Conservation (phyloP, 2,329 filamentous ascomycete genomes). For the Colletotrichum orchidophilum region DNA sequence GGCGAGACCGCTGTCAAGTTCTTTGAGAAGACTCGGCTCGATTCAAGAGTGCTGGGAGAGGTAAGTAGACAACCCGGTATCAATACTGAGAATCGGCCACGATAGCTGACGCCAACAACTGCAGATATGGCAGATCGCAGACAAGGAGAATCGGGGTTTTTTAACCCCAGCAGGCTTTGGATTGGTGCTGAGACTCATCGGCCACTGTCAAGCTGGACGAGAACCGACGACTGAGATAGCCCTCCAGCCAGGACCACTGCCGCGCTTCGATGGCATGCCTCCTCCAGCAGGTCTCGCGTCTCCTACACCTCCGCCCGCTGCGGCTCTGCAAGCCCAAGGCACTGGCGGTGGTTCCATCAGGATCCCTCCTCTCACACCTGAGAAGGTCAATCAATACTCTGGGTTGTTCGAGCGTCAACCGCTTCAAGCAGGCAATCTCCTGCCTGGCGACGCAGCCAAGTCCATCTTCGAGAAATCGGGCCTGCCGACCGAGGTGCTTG, state of each 20-base stretch:
- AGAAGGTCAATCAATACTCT: constrained; percentile 90
- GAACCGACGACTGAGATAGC: constrained; percentile 85
- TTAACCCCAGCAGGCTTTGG: constrained; percentile 93
- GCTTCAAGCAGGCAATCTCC: constrained; percentile 73
- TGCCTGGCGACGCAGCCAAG: constrained; percentile 88
- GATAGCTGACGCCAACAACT: constrained; percentile 13
- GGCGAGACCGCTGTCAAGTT: constrained; percentile 97
- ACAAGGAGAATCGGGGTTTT: constrained; percentile 94
- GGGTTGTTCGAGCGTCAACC: constrained; percentile 91
- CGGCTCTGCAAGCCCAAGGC: constrained; percentile 62
- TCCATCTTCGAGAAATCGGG: constrained; percentile 94
- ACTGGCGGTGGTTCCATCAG: constrained; percentile 77
- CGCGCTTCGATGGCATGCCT: constrained; percentile 84
- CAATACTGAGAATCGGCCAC: not conserved
- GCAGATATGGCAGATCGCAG: constrained; percentile 99
- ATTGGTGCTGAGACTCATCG: constrained; percentile 91
- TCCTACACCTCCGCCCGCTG: constrained; percentile 60
- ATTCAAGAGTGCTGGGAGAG: constrained; percentile 87
- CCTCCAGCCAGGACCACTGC: constrained; percentile 85
- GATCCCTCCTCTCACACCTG: constrained; percentile 86
- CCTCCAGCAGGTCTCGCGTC: constrained; percentile 39
- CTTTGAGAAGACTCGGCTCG: constrained; percentile 94
- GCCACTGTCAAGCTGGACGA: constrained; percentile 90
- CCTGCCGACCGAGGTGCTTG: constrained; percentile 87
- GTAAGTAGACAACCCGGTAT: constrained; percentile 56